Evolutionary conservation across 2,329 filamentous ascomycete genomes (phyloP).

Genomic region (Cladosporium sp.): DNA sequence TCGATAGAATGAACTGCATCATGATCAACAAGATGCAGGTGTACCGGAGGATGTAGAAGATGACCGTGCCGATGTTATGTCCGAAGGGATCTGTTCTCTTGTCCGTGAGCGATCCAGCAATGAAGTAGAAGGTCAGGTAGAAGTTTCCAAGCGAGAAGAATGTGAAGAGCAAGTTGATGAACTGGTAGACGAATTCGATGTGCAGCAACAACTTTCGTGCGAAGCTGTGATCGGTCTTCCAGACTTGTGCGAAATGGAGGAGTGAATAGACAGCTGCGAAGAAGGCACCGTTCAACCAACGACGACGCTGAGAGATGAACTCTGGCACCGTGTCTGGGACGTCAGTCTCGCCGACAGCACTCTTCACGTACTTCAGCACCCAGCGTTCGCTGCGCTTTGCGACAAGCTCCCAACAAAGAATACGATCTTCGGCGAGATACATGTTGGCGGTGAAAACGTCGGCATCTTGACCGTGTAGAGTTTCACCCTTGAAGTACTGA

Average conservation of each 20-base stretch:
- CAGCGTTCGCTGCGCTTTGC: slow-evolving; percentile 92
- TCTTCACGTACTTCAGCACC: slow-evolving; percentile 98
- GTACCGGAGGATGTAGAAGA: slow-evolving; percentile 87
- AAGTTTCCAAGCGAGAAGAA: slow-evolving; percentile 98
- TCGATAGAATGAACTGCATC: slow-evolving; percentile 92
- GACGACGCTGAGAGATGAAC: slow-evolving; percentile 91
- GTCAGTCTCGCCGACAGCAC: slow-evolving; percentile 94
- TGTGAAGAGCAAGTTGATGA: slow-evolving; percentile 89
- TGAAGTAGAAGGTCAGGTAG: slow-evolving; percentile 98
- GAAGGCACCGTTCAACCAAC: slow-evolving; percentile 98
- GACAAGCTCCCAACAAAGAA: slow-evolving; percentile 91
- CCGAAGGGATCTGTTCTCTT: slow-evolving; percentile 83
- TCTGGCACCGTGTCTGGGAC: slow-evolving; percentile 93
- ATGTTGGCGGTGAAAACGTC: slow-evolving; percentile 98
- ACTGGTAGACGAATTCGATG: slow-evolving; percentile 93
- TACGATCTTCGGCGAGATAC: slow-evolving; percentile 88
- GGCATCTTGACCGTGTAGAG: slow-evolving; percentile 89
- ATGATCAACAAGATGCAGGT: slow-evolving; percentile 82
- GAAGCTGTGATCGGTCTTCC: slow-evolving; percentile 87
- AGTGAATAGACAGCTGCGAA: slow-evolving; percentile 98
- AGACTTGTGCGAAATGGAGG: slow-evolving; percentile 91
- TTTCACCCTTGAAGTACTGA: slow-evolving; percentile 99
- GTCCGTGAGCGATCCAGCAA: slow-evolving; percentile 85
- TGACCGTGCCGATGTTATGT: slow-evolving; percentile 76
- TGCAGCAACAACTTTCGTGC: slow-evolving; percentile 87